These are phyloP conservation scores for Trichomonascaceae sp. DNA, from an alignment of 1,139 yeast species.

Conservation along the genomic window DNA sequence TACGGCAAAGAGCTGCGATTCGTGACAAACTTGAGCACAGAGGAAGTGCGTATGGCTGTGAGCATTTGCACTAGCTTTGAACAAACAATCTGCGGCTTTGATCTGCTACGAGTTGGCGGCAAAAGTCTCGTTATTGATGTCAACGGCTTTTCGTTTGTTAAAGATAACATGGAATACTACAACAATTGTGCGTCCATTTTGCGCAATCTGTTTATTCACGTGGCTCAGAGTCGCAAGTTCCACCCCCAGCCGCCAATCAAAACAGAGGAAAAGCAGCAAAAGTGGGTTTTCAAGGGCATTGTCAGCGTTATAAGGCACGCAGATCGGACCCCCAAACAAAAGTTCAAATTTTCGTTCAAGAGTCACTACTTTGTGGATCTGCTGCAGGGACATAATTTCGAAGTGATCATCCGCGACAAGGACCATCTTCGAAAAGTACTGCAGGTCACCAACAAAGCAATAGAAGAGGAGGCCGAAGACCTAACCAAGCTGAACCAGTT, in stretches of 20 bases:
- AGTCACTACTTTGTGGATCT: conserved; percentile 77
- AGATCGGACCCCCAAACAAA: conserved; percentile 98
- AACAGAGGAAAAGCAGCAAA: conserved; percentile 75
- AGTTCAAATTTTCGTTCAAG: conserved; percentile 88
- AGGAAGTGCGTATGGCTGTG: conserved; percentile 69
- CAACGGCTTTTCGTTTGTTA: conserved; percentile 95
- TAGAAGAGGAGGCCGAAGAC: conserved; percentile 69
- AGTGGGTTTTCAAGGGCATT: conserved; percentile 93
- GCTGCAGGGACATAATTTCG: conserved; percentile 89
- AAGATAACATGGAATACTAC: conserved; percentile 79
- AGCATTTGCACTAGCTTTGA: conserved; percentile 64
- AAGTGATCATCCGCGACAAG: conserved; percentile 85
- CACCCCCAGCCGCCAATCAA: conserved; percentile 12
- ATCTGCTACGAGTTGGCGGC: conserved; percentile 78
- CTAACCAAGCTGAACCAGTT: conserved; percentile 60
- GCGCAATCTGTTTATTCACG: conserved; percentile 47
- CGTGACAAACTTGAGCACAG: conserved; percentile 62
- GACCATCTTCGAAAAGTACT: conserved; percentile 76
- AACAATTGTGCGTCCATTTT: conserved; percentile 72
- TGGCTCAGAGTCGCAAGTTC: conserved; percentile 8
- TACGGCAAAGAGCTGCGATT: conserved; percentile 95
- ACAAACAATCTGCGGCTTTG: conserved; percentile 98
- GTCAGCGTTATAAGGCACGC: conserved; percentile 93
- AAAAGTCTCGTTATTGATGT: conserved; percentile 91
- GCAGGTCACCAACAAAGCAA: conserved; percentile 73